phyloP scores from a whole-genome alignment of 768 basidiomycete species.

The Panellus pusillus region DNA sequence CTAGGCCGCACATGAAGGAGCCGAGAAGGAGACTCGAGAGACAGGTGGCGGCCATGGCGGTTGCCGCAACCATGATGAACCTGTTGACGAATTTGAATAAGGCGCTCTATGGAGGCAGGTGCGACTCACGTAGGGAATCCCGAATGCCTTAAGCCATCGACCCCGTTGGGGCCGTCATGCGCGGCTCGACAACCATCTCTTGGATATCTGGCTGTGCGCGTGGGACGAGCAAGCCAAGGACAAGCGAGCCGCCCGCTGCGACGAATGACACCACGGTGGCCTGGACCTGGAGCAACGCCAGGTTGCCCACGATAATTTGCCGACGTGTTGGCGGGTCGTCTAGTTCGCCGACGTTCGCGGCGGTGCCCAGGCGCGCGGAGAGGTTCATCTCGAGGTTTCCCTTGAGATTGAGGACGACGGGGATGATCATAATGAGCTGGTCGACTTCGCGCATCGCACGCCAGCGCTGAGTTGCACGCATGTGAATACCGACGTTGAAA shows the following conservation, averaged over 20 bases:
- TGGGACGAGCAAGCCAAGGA: constrained; percentile 67
- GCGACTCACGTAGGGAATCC: constrained; percentile 37
- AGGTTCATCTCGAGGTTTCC: constrained; percentile 99
- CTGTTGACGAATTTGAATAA: constrained; percentile 40
- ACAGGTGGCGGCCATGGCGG: constrained; percentile 80
- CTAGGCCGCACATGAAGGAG: constrained; percentile 87
- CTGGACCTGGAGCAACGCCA: constrained; percentile 89
- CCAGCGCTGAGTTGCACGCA: constrained; percentile 63
- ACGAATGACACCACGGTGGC: constrained; percentile 87
- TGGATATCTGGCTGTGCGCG: constrained; percentile 25
- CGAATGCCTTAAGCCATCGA: constrained; percentile 29
- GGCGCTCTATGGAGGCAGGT: neutral
- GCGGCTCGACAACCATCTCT: constrained; percentile 6
- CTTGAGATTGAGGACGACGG: constrained; percentile 91
- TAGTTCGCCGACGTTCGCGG: constrained; percentile 90
- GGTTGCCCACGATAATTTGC: constrained; percentile 74
- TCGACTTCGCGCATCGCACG: constrained; percentile 85
- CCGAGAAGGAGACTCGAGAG: constrained; percentile 79
- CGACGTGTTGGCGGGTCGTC: constrained; percentile 67
- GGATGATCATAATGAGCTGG: constrained; percentile 95
- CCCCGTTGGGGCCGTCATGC: constrained; percentile 1
- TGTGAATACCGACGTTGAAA: too few relatives aligned
- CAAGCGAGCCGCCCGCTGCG: constrained; percentile 75
- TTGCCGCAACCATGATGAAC: constrained; percentile 73
- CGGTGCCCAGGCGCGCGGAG: constrained; percentile 91